Evolutionary conservation across 2,329 filamentous ascomycete species (phyloP), one percentile per base, ranked within the genome.

Genomic region (Botryotinia calthae): DNA sequence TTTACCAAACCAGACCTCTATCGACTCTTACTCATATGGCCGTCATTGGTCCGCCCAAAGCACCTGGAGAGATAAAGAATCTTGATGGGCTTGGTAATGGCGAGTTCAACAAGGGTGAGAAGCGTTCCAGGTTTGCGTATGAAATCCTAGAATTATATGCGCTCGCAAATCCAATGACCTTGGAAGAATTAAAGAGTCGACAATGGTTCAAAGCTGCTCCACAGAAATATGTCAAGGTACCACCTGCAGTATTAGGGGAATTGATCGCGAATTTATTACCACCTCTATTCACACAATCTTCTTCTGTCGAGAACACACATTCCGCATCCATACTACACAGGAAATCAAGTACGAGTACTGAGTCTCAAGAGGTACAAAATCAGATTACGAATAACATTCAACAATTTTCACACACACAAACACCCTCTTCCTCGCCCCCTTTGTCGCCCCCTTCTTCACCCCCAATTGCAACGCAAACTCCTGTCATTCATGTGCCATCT

Each of bases 1-100:
- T 91, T 25, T 89, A 90, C 75, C 83, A 84, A 25, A 87, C 83
- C 25, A 81, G 78, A 46, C 86, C 84, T 0, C 78, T 80, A 16
- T 83, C 81, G n/a, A 81, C 86, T 72, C 80, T 91, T 14, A 85
- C 83, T 70, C 90, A 90, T 77, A 89, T 91, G 85, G 88, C 87
- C 22, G 84, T 84, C 18, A 84, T 90, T 25, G 83, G 86, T 0
- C 79, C 82, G 0, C 82, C 84, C 0, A 84, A 85, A 77, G 72
- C 77, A n/a, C 84, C 84, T 0, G 86, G 84, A 0, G 82, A 88
- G 74, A 84, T 89, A 31, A 74, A 81, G 25, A 81, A 83, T 64
- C 78, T 81, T 8, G 80, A 79, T 5, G 87, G 87, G 0, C 73
- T 86, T 2, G 87, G 87, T 25, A 89, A 88, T 73, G 80, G 77